Percentiles rank a stretch among this genome's conserved stretches.
Conservation (phyloP, 805 yeast species). For the Kurtzmaniella fragi region DNA sequence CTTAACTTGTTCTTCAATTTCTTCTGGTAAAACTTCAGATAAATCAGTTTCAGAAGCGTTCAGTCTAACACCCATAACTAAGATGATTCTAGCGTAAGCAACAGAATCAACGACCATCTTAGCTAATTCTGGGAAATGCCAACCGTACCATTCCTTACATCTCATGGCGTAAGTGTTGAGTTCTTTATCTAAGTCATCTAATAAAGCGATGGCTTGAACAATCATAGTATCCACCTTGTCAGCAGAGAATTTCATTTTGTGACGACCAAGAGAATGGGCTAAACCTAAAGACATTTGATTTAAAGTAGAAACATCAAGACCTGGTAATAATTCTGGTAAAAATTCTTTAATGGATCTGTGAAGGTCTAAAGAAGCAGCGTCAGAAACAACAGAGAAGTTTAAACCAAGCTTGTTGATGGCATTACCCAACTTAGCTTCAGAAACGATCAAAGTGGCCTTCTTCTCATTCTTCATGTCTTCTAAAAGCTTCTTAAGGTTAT, state of each 20-base stretch:
- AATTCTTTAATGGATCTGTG: slow-evolving; percentile 94
- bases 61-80: slow-evolving; percentile 90
- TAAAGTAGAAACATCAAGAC: slow-evolving; percentile 77
- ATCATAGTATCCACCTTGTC: slow-evolving; percentile 99
- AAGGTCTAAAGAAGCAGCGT: slow-evolving; percentile 90
- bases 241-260: slow-evolving; percentile 93
- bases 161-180: slow-evolving; percentile 98
- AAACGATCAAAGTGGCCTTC: slow-evolving; percentile 81
- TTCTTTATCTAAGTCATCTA: slow-evolving; percentile 96
- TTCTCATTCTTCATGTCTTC: slow-evolving; percentile 75
- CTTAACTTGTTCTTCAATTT: slow-evolving; percentile 59
- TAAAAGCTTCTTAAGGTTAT: slow-evolving; percentile 71
- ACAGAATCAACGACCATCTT: slow-evolving; percentile 94
- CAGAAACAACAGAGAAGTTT: slow-evolving; percentile 83
- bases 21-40: slow-evolving; percentile 46
- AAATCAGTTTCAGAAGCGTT: slow-evolving; percentile 86
- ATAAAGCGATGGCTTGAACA: slow-evolving; percentile 95
- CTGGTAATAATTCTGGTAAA: slow-evolving; percentile 91
- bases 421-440: slow-evolving; percentile 94
- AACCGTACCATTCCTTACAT: slow-evolving; percentile 99
- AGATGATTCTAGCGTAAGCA: slow-evolving; percentile 91
- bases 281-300: slow-evolving; percentile 96
- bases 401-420: slow-evolving; percentile 92
- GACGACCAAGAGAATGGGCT: slow-evolving; percentile 98
- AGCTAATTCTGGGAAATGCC: slow-evolving; percentile 99